Evolutionary conservation across 2,329 filamentous ascomycete species (phyloP), one percentile per base, ranked within the genome.

Genomic region (Penicillium sp.): DNA sequence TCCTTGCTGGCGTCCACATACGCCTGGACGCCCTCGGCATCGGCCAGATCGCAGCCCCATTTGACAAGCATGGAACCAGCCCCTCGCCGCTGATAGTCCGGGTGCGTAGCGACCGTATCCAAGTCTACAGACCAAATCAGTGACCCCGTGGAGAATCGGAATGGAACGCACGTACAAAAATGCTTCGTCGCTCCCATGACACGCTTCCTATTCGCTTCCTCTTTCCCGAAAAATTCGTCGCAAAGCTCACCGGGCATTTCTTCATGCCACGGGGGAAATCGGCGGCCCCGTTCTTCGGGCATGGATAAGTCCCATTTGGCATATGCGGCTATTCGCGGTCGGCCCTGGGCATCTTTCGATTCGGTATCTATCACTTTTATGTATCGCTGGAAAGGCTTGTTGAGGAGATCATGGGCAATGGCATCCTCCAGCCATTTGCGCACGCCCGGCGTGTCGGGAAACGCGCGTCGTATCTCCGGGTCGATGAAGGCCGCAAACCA

Each of bases 31-130:
- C 66, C 64, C 22, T 65, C 60, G 24, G 57, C 60, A 47, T 67
- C 66, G 2, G 69, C 68, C 24, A 74, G 59, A 39, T 73, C 69
- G 5, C 72, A 54, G 1, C 68, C 69, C 66, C 67, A 71, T 51
- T 64, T 59, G 10, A 74, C 58, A 33, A 76, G 60, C 60, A 73
- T 63, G 3, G 60, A 60, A 7, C 68, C 74, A 5, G 72, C 72
- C 2, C 72, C 74, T 22, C 70, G 69, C 1, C 69, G 56, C 46
- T 74, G 69, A 39, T 75, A 69, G 20, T 71, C 64, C 0, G 74
- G 74, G 41, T 74, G 67, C n/a, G 73, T 73, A 14, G 65, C 64
- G 4, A 76, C 61, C 8, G 66, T 50, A n/a, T 66, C 60, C 8
- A 75, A 61, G 49, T 72, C 74, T 74, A 11, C n/a, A 9, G 22